Conservation (phyloP, 176 grass and related monocot species). For the Pharus latifolius region DNA sequence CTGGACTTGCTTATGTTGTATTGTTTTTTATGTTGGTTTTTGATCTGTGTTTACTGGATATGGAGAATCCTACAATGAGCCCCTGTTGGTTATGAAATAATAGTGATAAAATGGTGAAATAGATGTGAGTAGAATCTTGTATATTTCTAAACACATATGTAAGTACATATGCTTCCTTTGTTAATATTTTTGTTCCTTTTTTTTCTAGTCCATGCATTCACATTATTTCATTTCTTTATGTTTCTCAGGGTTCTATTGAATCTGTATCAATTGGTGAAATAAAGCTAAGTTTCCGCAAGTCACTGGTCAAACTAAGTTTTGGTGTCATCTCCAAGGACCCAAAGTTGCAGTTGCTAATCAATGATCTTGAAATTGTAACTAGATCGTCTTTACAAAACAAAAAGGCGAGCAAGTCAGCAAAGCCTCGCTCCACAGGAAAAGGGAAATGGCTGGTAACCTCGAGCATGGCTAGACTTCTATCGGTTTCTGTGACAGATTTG, state of each 20-base stretch:
- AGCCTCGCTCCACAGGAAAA: slow-evolving; percentile 79
- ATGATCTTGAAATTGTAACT: slow-evolving; percentile 85
- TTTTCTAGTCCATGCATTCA: not conserved
- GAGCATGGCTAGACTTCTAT: slow-evolving; percentile 71
- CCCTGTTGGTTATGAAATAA: slow-evolving; percentile 11
- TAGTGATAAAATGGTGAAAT: too few species aligned
- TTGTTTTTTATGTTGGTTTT: not conserved
- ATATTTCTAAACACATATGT: not conserved
- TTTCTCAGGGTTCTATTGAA: slow-evolving; percentile 74
- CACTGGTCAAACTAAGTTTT: slow-evolving; percentile 83
- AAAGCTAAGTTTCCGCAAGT: slow-evolving; percentile 96
- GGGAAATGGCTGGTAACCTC: slow-evolving; percentile 96
- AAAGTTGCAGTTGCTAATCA: slow-evolving; percentile 84
- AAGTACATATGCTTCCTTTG: not conserved
- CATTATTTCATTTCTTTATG: not conserved
- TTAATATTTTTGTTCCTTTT: not conserved
- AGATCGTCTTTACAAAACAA: slow-evolving; percentile 54
- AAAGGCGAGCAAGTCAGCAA: slow-evolving; percentile 48
- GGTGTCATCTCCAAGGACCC: slow-evolving; percentile 97
- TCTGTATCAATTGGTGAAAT: slow-evolving; percentile 91
- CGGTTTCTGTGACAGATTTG: slow-evolving; percentile 82
- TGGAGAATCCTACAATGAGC: not conserved
- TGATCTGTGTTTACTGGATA: not conserved
- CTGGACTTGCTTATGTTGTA: not conserved
- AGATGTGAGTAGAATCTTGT: not conserved